Base-by-base conservation (phyloP, 2,329 filamentous ascomycete species). In the Geosmithia morbida region DNA sequence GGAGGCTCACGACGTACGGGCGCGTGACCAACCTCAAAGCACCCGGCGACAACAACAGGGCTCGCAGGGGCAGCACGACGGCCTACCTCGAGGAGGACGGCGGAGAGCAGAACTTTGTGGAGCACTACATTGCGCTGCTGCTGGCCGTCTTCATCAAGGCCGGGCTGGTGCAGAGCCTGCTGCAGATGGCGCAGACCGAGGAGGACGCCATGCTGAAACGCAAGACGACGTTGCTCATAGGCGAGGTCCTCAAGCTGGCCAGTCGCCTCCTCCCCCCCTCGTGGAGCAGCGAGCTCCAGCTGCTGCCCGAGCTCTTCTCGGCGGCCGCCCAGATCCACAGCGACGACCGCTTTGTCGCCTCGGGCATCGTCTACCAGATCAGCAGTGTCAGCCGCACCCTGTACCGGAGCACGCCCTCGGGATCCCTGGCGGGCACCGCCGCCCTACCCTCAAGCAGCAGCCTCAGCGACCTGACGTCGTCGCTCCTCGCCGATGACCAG, bases 341-440 rank as follows among this genome's bases (percentile, higher is more conserved):
- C 18, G 79, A 89, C 29, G 75, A 80, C 20, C 81, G 87, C 48
- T 89, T 89, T 54, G 72, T 85, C 48, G 87, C 90, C 7, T 89
- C 87, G 7, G 83, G 87, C 7, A 94, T 94, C 17, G 87, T 98
- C 13, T 98, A 97, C 58, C 92, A 97, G 60, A 94, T 98, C 47
- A 95, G 95, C 66, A 96, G 90, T 59, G 88, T 98, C 54, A 98
- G 90, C 61, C 80, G 87, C 52, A 97, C 89, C 0, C 68, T 98
- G 14, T 94, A 94, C 59, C 77, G 88, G 49, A 94, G 87, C 44
- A 77, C 79, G 6, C 74, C 75, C 2, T 69, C 73, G 0, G 63
- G 64, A 3, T 57, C 58, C 1, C 52, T 61, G 33, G 63, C 68
- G 7, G 59, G 62, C 7, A 30, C 41, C 14, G 33, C 33, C 11